These are phyloP conservation scores for Isatis tinctoria DNA, from an alignment of 345 rosid species.

Conservation along the genomic window DNA sequence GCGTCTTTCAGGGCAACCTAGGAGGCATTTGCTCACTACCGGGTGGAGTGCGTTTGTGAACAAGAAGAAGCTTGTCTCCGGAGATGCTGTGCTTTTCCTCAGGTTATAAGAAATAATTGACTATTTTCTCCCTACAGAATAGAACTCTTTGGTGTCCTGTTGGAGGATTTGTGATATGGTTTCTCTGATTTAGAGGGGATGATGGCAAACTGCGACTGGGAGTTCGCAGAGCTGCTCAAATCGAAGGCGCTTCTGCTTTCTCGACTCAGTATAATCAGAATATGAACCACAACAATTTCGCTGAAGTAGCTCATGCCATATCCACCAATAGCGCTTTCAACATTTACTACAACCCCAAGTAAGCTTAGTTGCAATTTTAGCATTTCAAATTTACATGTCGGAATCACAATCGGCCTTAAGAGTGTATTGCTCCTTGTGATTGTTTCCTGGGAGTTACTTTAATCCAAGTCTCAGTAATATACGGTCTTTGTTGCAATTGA, in stretches of 20 bases:
- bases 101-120: constrained; percentile 39
- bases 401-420: not conserved
- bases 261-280: constrained; percentile 46
- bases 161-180: not conserved
- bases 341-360: constrained; percentile 96
- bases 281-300: constrained; percentile 50
- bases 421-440: not conserved
- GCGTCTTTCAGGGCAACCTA: constrained; percentile 72
- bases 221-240: constrained; percentile 82
- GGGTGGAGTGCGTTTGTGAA: constrained; percentile 99
- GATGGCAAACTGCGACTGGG: constrained; percentile 96
- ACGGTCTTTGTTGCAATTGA: not conserved
- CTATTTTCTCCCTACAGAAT: not conserved
- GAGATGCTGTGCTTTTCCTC: constrained; percentile 97
- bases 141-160: not conserved
- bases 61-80: constrained; percentile 96
- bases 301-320: constrained; percentile 69
- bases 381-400: not conserved
- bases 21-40: constrained; percentile 97
- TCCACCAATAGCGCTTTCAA: constrained; percentile 56
- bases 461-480: not conserved
- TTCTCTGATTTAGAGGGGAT: constrained; percentile 59
- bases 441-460: not conserved
- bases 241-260: constrained; percentile 47
- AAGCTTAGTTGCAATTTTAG: not conserved